These are phyloP conservation scores for Boletus reticulatus DNA, from an alignment of 768 basidiomycete species.

Conservation along the genomic window DNA sequence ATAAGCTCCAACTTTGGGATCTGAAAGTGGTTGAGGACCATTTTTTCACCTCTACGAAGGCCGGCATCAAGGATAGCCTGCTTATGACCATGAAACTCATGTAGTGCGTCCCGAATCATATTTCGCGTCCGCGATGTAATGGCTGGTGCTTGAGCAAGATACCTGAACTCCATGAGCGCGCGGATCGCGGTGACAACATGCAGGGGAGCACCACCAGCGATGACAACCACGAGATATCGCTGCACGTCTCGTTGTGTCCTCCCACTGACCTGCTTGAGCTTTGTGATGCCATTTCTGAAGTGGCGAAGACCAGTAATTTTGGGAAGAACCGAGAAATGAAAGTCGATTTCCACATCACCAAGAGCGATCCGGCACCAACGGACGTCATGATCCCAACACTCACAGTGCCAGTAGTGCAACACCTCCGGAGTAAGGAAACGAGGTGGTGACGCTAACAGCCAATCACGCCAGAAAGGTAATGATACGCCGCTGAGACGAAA, in stretches of 20 bases:
- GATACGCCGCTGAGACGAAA: no score
- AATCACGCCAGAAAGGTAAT: no score
- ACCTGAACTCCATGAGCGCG: slow-evolving; percentile 38
- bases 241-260: slow-evolving; percentile 38
- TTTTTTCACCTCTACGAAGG: slow-evolving; percentile 23
- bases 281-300: slow-evolving; percentile 38
- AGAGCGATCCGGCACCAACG: not conserved
- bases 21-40: not conserved
- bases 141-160: slow-evolving; percentile 31
- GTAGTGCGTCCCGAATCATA: slow-evolving; percentile 22
- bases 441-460: no score
- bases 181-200: slow-evolving; percentile 34
- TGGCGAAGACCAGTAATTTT: slow-evolving; percentile 30
- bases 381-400: not conserved
- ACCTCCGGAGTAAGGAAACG: no score
- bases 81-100: slow-evolving; percentile 37
- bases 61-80: slow-evolving; percentile 9
- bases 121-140: slow-evolving; percentile 21
- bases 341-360: slow-evolving; percentile 6
- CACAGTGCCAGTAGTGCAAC: not conserved
- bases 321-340: slow-evolving; percentile 1
- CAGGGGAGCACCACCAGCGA: slow-evolving; percentile 28
- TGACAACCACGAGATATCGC: slow-evolving; percentile 32
- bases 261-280: slow-evolving; percentile 41
- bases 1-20: not conserved